Evolutionary conservation across 2,329 filamentous ascomycete genomes (phyloP).

Genomic region (Myriosclerotinia scirpicola): DNA sequence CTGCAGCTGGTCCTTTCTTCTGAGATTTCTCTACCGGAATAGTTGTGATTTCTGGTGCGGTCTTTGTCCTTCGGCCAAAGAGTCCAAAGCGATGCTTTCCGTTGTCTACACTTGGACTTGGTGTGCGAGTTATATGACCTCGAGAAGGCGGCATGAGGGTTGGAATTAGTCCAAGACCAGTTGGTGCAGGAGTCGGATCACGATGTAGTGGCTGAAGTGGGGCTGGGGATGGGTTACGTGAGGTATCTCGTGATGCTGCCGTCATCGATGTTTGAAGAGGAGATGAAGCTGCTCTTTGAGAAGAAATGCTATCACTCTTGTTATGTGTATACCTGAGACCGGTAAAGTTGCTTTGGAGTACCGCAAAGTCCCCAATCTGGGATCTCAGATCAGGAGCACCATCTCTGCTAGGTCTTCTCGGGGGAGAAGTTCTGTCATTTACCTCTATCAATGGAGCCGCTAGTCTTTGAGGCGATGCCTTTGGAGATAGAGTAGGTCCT

Average conservation of each 20-base stretch:
- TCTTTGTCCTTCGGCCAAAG: constrained; percentile 72
- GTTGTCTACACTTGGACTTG: constrained; percentile 57
- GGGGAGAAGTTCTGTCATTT: constrained; percentile 40
- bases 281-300: constrained; percentile 30
- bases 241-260: constrained; percentile 40
- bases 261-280: constrained; percentile 40
- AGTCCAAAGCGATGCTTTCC: constrained; percentile 71
- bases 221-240: constrained; percentile 41
- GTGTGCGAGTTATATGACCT: constrained; percentile 45
- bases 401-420: constrained; percentile 65
- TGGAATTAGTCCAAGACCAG: constrained; percentile 39
- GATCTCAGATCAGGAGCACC: constrained; percentile 63
- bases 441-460: not conserved
- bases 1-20: constrained; percentile 80
- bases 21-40: constrained; percentile 56
- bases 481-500: not conserved
- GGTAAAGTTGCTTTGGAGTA: constrained; percentile 62
- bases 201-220: constrained; percentile 39
- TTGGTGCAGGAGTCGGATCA: constrained; percentile 35
- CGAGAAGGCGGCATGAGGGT: constrained; percentile 38
- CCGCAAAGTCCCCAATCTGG: constrained; percentile 52
- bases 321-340: constrained; percentile 33
- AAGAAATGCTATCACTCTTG: constrained; percentile 32
- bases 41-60: constrained; percentile 50
- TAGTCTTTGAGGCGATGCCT: not conserved